Evolutionary conservation across 257 asterid species (phyloP).

Genomic region (Verbena officinalis): DNA sequence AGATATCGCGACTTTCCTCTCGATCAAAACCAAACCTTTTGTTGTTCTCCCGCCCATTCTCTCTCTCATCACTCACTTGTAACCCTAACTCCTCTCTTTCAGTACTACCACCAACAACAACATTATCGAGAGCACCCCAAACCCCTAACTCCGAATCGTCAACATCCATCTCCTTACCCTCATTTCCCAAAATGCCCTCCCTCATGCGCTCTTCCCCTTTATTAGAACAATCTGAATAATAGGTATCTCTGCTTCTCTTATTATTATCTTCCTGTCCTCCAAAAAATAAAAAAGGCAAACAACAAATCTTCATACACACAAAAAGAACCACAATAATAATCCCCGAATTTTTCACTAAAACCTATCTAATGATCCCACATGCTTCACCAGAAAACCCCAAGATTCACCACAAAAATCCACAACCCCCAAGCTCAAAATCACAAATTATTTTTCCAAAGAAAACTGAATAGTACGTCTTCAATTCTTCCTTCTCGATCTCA

Average conservation of each 20-base stretch:
- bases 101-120: constrained; percentile 11
- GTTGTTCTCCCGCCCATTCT: constrained; percentile 2
- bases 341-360: constrained; percentile 21
- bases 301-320: constrained; percentile 72
- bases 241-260: neutral
- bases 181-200: constrained; percentile 40
- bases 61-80: constrained; percentile 21
- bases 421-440: constrained; percentile 26
- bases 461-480: neutral
- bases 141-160: constrained; percentile 38
- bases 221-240: neutral
- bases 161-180: constrained; percentile 39
- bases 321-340: constrained; percentile 6
- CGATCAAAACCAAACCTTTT: constrained; percentile 21
- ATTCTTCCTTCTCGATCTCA: neutral
- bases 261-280: constrained; percentile 49
- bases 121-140: constrained; percentile 22
- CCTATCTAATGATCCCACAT: constrained; percentile 45
- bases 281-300: constrained; percentile 60
- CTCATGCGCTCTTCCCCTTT: constrained; percentile 26
- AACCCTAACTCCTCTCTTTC: constrained; percentile 28
- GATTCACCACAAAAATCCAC: constrained; percentile 15
- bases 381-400: constrained; percentile 36
- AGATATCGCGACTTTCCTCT: constrained; percentile 25
- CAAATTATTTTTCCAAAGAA: neutral